Conservation (phyloP, 345 rosid genomes). For the Cardiospermum halicacabum region DNA sequence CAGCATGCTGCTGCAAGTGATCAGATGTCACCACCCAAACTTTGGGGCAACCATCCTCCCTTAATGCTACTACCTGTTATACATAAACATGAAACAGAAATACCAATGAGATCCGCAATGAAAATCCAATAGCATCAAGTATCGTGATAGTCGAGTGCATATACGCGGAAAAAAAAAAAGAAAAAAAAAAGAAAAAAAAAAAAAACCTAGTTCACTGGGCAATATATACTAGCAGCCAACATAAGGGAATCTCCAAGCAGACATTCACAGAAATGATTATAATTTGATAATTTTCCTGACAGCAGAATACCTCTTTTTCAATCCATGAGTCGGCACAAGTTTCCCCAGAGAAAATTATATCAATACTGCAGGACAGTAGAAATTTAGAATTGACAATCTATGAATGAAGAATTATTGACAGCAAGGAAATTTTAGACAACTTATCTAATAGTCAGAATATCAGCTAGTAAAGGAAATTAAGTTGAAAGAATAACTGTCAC, state of each 20-base stretch:
- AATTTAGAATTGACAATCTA: slow-evolving; percentile 11
- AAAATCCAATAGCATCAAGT: not conserved
- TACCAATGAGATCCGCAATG: slow-evolving; percentile 11
- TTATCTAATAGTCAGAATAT: not conserved
- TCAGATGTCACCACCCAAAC: slow-evolving; percentile 98
- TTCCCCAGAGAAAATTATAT: slow-evolving; percentile 72
- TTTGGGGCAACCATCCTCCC: slow-evolving; percentile 85
- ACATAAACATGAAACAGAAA: slow-evolving; percentile 12
- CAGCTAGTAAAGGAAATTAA: not conserved
- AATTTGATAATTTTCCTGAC: not conserved
- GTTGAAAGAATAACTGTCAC: not conserved
- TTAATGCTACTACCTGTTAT: slow-evolving; percentile 81
- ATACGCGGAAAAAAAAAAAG: too few species aligned
- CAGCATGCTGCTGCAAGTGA: slow-evolving; percentile 71
- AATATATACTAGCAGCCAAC: too few species aligned
- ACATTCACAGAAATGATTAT: not conserved
- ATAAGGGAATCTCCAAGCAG: too few species aligned
- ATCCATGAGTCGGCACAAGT: slow-evolving; percentile 93
- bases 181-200: too few species aligned
- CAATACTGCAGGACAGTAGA: slow-evolving; percentile 56
- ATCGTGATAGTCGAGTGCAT: too few species aligned
- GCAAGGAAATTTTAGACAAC: slow-evolving; percentile 1
- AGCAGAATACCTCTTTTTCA: slow-evolving; percentile 63
- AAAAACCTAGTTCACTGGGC: too few species aligned
- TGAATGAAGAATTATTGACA: not conserved